Conservation (phyloP, 306 rosid genomes). For the Malus domestica region ASM211411v1 NC_041789.1:16101001-16101500, state of each 20-base stretch:
- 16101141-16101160: not conserved
- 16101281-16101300: not conserved
- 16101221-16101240: not conserved
- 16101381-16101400: conserved; percentile 11
- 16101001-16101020: too few relatives aligned
- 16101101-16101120: not conserved
- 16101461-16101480: conserved; percentile 36
- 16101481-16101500: conserved; percentile 31
- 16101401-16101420: conserved; percentile 7
- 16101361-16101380: conserved; percentile 8
- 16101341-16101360: not conserved
- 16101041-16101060: too few relatives aligned
- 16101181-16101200: not conserved
- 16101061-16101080: too few relatives aligned
- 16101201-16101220: not conserved
- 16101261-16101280: not conserved
- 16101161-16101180: not conserved
- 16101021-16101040: too few relatives aligned
- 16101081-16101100: not conserved
- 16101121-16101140: not conserved
- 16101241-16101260: not conserved
- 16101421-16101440: conserved; percentile 25
- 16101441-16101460: conserved; percentile 34
- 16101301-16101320: not conserved
- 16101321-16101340: not conserved